phyloP scores from a whole-genome alignment of 306 rosid genomes.

The Dalbergia cultrata region DNA sequence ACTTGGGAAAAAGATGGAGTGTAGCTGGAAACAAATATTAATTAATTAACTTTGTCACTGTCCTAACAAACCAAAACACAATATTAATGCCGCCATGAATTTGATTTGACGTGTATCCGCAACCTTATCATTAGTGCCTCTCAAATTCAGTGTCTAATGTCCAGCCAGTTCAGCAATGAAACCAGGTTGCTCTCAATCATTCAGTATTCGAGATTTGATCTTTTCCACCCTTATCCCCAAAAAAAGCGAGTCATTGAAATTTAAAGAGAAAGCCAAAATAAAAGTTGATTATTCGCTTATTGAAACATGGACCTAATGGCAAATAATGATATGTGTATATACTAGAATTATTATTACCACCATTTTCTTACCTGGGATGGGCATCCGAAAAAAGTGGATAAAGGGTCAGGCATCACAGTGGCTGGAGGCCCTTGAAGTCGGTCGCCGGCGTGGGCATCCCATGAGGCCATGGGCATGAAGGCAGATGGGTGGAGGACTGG shows the following conservation, averaged over 20 bases:
- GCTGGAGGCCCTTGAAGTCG: conserved; percentile 56
- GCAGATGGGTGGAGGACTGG: conserved; percentile 72
- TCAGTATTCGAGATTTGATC: not conserved
- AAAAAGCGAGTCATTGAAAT: not conserved
- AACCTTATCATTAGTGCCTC: conserved; percentile 22
- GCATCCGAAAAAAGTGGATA: conserved; percentile 71
- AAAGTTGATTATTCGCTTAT: not conserved
- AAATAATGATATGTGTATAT: not conserved
- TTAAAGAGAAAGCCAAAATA: not conserved
- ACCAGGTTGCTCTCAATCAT: conserved; percentile 19
- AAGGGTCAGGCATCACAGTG: conserved; percentile 58
- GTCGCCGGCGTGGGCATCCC: conserved; percentile 59
- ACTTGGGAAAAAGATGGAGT: not conserved
- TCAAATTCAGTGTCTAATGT: not conserved
- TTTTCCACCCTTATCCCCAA: not conserved
- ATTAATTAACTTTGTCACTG: conserved; percentile 25
- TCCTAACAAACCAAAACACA: conserved; percentile 25
- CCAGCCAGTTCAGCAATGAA: conserved; percentile 11
- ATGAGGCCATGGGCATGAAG: conserved; percentile 75
- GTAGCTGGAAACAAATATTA: conserved; percentile 9
- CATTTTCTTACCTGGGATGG: conserved; percentile 73
- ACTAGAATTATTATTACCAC: not conserved
- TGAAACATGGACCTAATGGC: not conserved
- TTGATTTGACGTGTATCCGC: conserved; percentile 28
- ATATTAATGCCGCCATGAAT: conserved; percentile 13